phyloP scores from a whole-genome alignment of 441 rosid genomes.

The Erodium texanum region DNA sequence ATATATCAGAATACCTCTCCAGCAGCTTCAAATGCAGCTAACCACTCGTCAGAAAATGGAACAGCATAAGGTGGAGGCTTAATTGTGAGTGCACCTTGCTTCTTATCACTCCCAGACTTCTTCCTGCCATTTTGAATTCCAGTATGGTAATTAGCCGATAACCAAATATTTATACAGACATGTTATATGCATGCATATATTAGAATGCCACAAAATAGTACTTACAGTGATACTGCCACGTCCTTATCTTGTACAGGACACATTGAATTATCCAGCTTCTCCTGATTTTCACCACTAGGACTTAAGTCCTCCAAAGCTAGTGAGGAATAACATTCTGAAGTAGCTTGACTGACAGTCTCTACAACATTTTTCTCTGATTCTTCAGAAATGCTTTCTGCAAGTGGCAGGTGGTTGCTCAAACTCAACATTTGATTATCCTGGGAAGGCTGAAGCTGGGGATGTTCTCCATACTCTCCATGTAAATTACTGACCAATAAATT shows the following conservation, averaged over 20 bases:
- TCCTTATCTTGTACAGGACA: slow-evolving; percentile 25
- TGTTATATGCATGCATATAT: slow-evolving; percentile 8
- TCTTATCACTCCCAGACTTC: slow-evolving; percentile 31
- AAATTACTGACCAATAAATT: slow-evolving; percentile 15
- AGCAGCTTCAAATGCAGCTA: slow-evolving; percentile 87
- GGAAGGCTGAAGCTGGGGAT: slow-evolving; percentile 27
- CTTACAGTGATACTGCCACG: slow-evolving; percentile 35
- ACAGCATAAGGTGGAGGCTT: slow-evolving; percentile 52
- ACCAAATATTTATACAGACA: neutral
- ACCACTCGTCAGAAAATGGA: slow-evolving; percentile 95
- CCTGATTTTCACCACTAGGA: slow-evolving; percentile 19
- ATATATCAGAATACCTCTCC: slow-evolving; percentile 92
- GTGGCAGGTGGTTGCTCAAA: slow-evolving; percentile 16
- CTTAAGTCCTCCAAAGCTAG: neutral
- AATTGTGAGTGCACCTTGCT: slow-evolving; percentile 31
- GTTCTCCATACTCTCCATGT: slow-evolving; percentile 26
- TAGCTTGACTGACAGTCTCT: slow-evolving; percentile 22
- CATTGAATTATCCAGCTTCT: slow-evolving; percentile 14
- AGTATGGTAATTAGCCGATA: neutral
- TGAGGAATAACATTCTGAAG: slow-evolving; percentile 21
- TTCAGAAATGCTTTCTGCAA: slow-evolving; percentile 21
- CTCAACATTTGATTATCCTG: slow-evolving; percentile 16
- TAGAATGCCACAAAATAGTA: slow-evolving; percentile 15
- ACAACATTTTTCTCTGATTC: slow-evolving; percentile 16
- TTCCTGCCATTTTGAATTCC: slow-evolving; percentile 27